Conservation (phyloP, 2,329 filamentous ascomycete species). For the Cryphonectria parasitica region DNA sequence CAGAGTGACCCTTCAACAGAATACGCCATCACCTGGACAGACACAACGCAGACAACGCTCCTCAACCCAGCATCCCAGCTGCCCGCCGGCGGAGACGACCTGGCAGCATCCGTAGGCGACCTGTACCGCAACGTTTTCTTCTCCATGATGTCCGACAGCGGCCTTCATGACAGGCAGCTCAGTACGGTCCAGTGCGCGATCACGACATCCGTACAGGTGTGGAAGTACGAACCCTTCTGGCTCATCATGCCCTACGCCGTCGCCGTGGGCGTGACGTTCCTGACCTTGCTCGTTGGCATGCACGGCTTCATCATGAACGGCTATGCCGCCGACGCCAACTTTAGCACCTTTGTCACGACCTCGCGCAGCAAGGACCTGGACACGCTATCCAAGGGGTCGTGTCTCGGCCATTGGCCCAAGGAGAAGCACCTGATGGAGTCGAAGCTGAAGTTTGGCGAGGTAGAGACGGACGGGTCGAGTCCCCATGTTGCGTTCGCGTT, state of each 20-base stretch:
- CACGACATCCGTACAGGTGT: conserved; percentile 23
- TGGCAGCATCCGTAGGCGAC: conserved; percentile 16
- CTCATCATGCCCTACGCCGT: conserved; percentile 28
- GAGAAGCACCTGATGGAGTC: conserved; percentile 21
- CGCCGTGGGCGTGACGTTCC: conserved; percentile 25
- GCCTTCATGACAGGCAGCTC: conserved; percentile 22
- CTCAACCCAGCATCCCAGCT: conserved; percentile 18
- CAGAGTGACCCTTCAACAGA: conserved; percentile 18
- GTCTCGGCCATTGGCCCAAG: conserved; percentile 28
- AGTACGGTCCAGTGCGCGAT: conserved; percentile 12
- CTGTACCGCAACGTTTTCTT: conserved; percentile 27
- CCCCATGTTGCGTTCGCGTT: conserved; percentile 23
- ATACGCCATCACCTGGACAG: conserved; percentile 17
- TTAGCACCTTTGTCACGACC: conserved; percentile 26
- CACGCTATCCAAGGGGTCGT: conserved; percentile 17
- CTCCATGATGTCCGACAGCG: conserved; percentile 25
- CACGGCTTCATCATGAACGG: conserved; percentile 27
- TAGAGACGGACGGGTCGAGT: conserved; percentile 13
- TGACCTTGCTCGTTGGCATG: conserved; percentile 22
- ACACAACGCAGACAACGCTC: conserved; percentile 21
- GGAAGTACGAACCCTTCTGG: conserved; percentile 29
- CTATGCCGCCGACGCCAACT: conserved; percentile 23
- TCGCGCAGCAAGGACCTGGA: conserved; percentile 28
- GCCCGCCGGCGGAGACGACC: conserved; percentile 16
- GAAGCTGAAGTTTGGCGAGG: conserved; percentile 27